Base-by-base conservation (phyloP, 1,284 basidiomycete genomes). In the Sparassis latifolia region DNA sequence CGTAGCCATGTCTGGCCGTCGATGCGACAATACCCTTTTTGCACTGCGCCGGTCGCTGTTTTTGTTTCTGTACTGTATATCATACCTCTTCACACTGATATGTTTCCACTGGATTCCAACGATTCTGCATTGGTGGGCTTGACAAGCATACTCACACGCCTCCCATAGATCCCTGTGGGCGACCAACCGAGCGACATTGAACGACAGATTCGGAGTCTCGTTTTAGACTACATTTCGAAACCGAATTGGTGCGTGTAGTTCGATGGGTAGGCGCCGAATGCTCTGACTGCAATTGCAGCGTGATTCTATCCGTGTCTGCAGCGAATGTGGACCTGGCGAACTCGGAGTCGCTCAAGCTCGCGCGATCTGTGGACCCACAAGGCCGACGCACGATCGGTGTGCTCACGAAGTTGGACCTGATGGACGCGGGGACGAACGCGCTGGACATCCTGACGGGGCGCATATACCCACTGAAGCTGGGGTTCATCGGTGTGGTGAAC, bases 271-370 rank as follows among this genome's bases (percentile, higher is more conserved):
- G 20, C 20, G 20, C 20, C 20, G 20, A 20, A 20, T 3, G 1
- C 10, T 20, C 27, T 49, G 20, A 48, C 45, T 52, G 12, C 29
- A 33, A n/a, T 30, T 3, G 30, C 58, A 93, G 93, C 59, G 94
- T 99, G 58, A 96, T 99, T 59, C 86, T 99, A 46, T 89, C 96
- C 30, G 93, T 99, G 20, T 98, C 95, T 9, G 85, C 93, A 2
- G 96, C 96, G 42, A 99, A 99, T 65, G 96, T 98, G 52, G 96
- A 99, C 69, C 83, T 99, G 49, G 96, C 96, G 63, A 99, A 99
- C 71, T 98, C 96, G 0, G 96, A 98, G 68, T 89, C 95, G 2
- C 83, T 99, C 59, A 97, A 98, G 69, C 86, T 99, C 43, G 96
- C 96, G 10, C 89, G 96, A 43, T 83, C 86, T 5, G 92, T 98